Conservation (phyloP, 768 basidiomycete species). For the Pulveroboletus ravenelii region DNA sequence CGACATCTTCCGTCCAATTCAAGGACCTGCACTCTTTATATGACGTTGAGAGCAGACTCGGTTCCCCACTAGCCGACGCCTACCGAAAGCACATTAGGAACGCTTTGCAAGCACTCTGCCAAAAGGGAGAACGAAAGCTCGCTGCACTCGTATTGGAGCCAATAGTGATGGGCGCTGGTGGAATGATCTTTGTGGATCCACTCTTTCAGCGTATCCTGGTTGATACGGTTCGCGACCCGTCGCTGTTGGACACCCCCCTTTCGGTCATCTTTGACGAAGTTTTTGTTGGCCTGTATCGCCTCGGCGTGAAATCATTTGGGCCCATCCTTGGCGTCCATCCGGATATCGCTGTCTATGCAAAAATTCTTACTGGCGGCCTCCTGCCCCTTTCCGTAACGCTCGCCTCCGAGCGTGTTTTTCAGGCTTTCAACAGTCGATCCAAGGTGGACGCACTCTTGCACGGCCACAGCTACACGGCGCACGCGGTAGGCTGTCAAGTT, state of each 20-base stretch:
- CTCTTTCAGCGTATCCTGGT: constrained; percentile 88
- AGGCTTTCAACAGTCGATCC: constrained; percentile 65
- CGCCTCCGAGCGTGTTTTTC: constrained; percentile 74
- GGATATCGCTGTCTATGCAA: constrained; percentile 90
- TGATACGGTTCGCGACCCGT: constrained; percentile 63
- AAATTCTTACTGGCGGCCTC: constrained; percentile 90
- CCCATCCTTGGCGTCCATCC: constrained; percentile 69
- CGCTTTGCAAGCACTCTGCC: constrained; percentile 45
- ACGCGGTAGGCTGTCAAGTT: constrained; percentile 88
- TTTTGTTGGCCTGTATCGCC: constrained; percentile 86
- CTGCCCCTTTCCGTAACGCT: constrained; percentile 84
- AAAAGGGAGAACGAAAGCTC: constrained; percentile 39
- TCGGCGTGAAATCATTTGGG: constrained; percentile 63
- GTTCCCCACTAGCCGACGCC: constrained; percentile 52
- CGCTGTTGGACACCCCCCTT: constrained; percentile 45
- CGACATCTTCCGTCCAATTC: constrained; percentile 19
- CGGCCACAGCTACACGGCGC: constrained; percentile 94
- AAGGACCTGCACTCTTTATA: constrained; percentile 60
- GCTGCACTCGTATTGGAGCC: constrained; percentile 89
- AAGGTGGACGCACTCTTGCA: constrained; percentile 89
- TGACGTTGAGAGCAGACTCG: constrained; percentile 58
- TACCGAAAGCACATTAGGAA: constrained; percentile 59
- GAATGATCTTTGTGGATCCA: constrained; percentile 97
- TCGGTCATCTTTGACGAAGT: constrained; percentile 97
- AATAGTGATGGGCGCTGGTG: constrained; percentile 89